Percentiles rank a stretch among this genome's conserved stretches.
Evolutionary conservation across 169 alveolate genomes (phyloP).

Genomic region (Theileria luwenshuni): DNA sequence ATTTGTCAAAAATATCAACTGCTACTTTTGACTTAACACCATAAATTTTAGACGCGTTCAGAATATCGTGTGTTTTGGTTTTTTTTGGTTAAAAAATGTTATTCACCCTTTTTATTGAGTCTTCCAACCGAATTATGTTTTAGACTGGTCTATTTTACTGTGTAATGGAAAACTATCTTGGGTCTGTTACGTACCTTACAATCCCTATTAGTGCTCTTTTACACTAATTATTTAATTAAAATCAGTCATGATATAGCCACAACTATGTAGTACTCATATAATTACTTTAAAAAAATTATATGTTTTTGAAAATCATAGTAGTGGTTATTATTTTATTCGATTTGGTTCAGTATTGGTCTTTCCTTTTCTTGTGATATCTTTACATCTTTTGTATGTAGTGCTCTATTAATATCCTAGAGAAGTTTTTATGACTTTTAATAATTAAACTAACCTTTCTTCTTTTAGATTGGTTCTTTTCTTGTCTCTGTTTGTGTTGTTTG

Average conservation of each 20-base stretch:
- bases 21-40: constrained; percentile 2
- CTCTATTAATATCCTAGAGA: constrained; percentile 56
- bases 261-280: too few relatives aligned
- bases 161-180: too few relatives aligned
- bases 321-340: constrained; percentile 45
- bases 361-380: constrained; percentile 49
- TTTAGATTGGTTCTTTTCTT: constrained; percentile 51
- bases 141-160: too few relatives aligned
- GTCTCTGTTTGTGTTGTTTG: constrained; percentile 72
- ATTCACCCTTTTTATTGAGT: too few relatives aligned
- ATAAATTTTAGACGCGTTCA: constrained; percentile 8
- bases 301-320: too few relatives aligned
- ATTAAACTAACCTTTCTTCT: constrained; percentile 52
- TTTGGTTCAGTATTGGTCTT: constrained; percentile 51
- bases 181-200: too few relatives aligned
- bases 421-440: neutral
- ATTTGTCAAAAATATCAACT: constrained; percentile 7
- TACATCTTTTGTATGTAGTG: constrained; percentile 47
- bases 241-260: too few relatives aligned
- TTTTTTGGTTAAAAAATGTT: too few relatives aligned
- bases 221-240: too few relatives aligned
- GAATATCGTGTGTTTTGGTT: constrained; percentile 7
- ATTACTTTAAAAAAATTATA: too few relatives aligned
- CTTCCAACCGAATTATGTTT: too few relatives aligned
- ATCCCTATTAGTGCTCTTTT: too few relatives aligned